Percentiles rank a stretch among this genome's conserved stretches.
Conservation (phyloP, 208 protist species). For the Crithidia bombi region DNA sequence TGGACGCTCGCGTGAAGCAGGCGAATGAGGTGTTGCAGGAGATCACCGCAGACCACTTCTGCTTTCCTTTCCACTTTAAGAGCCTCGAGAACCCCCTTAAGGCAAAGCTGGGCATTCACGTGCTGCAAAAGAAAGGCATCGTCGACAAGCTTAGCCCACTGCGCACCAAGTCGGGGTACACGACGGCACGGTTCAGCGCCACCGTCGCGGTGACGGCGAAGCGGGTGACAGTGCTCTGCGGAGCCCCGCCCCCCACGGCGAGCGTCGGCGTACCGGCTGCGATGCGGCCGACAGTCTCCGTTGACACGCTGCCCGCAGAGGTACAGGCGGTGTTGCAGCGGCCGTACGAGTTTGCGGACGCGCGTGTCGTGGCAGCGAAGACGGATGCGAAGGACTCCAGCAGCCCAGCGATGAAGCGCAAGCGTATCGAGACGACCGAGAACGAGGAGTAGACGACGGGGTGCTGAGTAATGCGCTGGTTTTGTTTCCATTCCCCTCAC, state of each 20-base stretch:
- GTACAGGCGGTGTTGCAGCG: slow-evolving; percentile 45
- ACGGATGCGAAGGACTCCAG: slow-evolving; percentile 23
- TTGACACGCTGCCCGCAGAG: slow-evolving; percentile 41
- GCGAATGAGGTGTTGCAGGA: slow-evolving; percentile 64
- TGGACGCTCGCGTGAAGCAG: slow-evolving; percentile 63
- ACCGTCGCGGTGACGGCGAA: slow-evolving; percentile 78
- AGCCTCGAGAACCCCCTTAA: slow-evolving; percentile 64
- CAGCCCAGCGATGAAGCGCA: slow-evolving; percentile 37
- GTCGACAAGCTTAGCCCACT: slow-evolving; percentile 69
- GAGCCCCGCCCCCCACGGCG: slow-evolving; percentile 51
- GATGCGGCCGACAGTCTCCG: slow-evolving; percentile 41
- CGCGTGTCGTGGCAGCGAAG: slow-evolving; percentile 26
- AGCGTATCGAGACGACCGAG: slow-evolving; percentile 31
- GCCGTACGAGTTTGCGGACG: slow-evolving; percentile 52
- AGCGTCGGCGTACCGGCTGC: slow-evolving; percentile 31
- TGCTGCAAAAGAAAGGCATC: slow-evolving; percentile 65
- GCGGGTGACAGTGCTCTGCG: slow-evolving; percentile 79
- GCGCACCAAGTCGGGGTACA: slow-evolving; percentile 55
- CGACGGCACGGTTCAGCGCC: slow-evolving; percentile 81
- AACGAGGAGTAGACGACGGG: slow-evolving; percentile 29
- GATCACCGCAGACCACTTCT: slow-evolving; percentile 69
- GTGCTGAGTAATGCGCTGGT: too few species aligned
- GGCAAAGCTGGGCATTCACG: slow-evolving; percentile 65
- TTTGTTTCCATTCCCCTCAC: too few species aligned
- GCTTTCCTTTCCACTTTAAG: slow-evolving; percentile 87